These are phyloP conservation scores for Ligustrum vulgare DNA, from an alignment of 257 asterid genomes.

Conservation along the genomic window DNA sequence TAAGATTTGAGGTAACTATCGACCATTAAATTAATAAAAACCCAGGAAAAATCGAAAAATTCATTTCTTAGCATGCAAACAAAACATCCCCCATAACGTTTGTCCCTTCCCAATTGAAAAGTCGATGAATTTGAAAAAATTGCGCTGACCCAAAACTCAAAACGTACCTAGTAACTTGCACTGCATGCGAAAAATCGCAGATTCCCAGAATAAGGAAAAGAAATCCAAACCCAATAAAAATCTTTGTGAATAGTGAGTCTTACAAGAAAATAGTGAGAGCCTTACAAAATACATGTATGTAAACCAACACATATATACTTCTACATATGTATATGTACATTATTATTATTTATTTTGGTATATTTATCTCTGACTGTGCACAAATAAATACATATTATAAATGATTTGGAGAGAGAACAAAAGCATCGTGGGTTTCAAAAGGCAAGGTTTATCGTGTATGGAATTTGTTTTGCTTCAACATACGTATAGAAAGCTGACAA, in stretches of 20 bases:
- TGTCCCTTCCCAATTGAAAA: constrained; percentile 21
- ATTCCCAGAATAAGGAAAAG: constrained; percentile 1
- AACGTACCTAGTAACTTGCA: constrained; percentile 29
- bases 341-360: not conserved
- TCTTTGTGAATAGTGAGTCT: constrained; percentile 3
- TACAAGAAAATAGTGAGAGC: not conserved
- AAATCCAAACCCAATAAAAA: constrained; percentile 5
- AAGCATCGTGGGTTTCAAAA: not conserved
- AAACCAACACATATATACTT: not conserved
- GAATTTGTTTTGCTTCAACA: constrained; percentile 26
- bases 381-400: not conserved
- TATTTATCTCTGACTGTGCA: not conserved
- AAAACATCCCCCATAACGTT: constrained; percentile 20
- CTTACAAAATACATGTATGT: not conserved
- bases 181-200: constrained; percentile 37
- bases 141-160: constrained; percentile 30
- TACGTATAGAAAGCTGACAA: constrained; percentile 27
- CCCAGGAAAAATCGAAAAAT: constrained; percentile 17
- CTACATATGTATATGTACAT: not conserved
- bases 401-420: not conserved
- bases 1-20: constrained; percentile 13
- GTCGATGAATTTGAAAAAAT: constrained; percentile 27
- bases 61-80: constrained; percentile 38
- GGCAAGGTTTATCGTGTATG: constrained; percentile 5
- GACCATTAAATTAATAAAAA: constrained; percentile 13